These are phyloP conservation scores for Trichocladium antarcticum DNA, from an alignment of 495 filamentous ascomycete species.

Conservation along the genomic window DNA sequence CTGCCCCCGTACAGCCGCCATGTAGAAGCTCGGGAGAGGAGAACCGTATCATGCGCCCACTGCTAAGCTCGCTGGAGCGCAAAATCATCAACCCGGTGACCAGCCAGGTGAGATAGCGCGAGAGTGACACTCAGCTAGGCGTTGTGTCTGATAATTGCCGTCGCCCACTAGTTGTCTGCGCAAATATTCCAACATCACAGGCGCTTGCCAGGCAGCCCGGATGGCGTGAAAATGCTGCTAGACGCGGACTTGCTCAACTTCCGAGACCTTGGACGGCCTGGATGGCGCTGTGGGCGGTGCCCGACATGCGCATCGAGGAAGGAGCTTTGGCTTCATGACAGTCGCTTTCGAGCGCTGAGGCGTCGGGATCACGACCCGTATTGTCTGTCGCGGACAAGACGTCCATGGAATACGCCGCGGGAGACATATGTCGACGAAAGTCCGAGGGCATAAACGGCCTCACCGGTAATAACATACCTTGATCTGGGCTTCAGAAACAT, in stretches of 20 bases:
- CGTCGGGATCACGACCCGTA: slow-evolving; percentile 14
- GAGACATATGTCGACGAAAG: slow-evolving; percentile 42
- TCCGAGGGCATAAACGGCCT: slow-evolving; percentile 41
- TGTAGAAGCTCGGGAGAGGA: slow-evolving; percentile 1
- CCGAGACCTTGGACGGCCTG: slow-evolving; percentile 19
- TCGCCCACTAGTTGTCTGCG: slow-evolving; percentile 13
- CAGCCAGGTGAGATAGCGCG: slow-evolving; percentile 21
- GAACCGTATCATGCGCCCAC: slow-evolving; percentile 17
- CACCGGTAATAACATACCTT: slow-evolving; percentile 98
- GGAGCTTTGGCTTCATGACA: slow-evolving; percentile 29
- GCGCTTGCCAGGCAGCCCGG: slow-evolving; percentile 45
- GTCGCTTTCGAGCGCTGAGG: slow-evolving; percentile 16
- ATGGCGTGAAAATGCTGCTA: slow-evolving; percentile 28
- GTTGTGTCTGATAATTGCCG: slow-evolving; percentile 17
- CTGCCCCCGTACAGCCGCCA: slow-evolving; percentile 5
- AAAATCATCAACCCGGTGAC: slow-evolving; percentile 20
- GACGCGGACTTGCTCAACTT: slow-evolving; percentile 42
- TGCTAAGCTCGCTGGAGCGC: slow-evolving; percentile 24
- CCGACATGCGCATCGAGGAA: slow-evolving; percentile 25
- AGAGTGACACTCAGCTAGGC: slow-evolving; percentile 12
- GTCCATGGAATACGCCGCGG: slow-evolving; percentile 35
- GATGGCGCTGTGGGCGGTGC: background rate
- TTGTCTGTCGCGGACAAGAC: slow-evolving; percentile 31
- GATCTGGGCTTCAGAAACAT: slow-evolving; percentile 90
- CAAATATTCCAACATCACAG: slow-evolving; percentile 15